These are phyloP conservation scores for Metarhizium sp. DNA, from an alignment of 2,329 filamentous ascomycete species.

Conservation along the genomic window DNA sequence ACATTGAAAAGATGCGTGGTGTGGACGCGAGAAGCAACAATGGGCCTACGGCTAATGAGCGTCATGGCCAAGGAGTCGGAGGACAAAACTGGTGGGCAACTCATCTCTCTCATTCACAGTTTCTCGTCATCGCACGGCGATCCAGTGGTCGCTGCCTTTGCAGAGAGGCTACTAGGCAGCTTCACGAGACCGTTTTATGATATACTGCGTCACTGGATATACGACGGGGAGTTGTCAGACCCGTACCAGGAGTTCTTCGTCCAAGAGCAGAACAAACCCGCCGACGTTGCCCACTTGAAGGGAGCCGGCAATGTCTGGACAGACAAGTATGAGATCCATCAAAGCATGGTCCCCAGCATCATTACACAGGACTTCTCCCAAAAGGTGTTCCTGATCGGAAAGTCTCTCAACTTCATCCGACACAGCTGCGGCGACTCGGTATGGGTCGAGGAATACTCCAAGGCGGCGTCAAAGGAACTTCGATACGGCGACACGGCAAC, in stretches of 20 bases:
- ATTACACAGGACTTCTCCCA: constrained; percentile 89
- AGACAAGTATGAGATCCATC: constrained; percentile 84
- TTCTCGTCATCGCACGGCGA: constrained; percentile 93
- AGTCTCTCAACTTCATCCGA: constrained; percentile 95
- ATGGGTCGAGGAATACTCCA: constrained; percentile 95
- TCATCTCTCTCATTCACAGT: constrained; percentile 87
- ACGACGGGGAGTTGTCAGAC: constrained; percentile 95
- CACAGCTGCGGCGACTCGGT: constrained; percentile 88
- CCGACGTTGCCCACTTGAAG: constrained; percentile 41
- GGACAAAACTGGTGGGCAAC: constrained; percentile 73
- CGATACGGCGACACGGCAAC: constrained; percentile 88
- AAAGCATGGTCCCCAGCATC: constrained; percentile 84
- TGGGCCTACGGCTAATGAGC: constrained; percentile 88
- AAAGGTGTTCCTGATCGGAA: constrained; percentile 94
- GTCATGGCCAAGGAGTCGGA: constrained; percentile 87
- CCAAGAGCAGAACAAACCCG: constrained; percentile 54
- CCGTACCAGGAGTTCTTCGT: constrained; percentile 96
- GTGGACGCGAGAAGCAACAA: constrained; percentile 95
- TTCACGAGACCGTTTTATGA: constrained; percentile 95
- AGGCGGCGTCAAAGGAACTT: constrained; percentile 82
- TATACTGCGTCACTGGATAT: constrained; percentile 94
- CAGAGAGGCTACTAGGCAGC: constrained; percentile 75
- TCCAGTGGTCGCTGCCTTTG: constrained; percentile 87
- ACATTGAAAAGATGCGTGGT: constrained; percentile 93
- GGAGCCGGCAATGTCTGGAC: constrained; percentile 92